These are phyloP conservation scores for Gossypium herbaceum DNA, from an alignment of 345 rosid genomes.

Conservation along the genomic window DNA sequence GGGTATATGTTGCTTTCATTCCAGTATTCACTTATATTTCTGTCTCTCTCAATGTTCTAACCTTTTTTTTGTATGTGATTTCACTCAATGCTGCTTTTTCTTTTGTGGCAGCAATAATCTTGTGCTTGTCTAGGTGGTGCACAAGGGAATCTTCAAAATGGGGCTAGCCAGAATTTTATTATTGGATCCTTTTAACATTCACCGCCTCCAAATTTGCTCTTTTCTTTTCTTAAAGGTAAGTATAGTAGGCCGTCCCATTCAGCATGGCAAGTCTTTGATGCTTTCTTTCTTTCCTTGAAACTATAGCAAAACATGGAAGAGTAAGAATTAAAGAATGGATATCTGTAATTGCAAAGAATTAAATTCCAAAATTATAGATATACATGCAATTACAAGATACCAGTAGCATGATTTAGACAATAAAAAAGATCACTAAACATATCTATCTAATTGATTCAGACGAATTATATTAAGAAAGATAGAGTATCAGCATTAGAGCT, in stretches of 20 bases:
- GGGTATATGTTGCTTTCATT: too few species aligned
- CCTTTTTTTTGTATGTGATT: neutral
- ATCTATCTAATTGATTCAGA: conserved; percentile 15
- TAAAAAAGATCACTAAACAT: conserved; percentile 21
- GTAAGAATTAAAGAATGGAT: neutral
- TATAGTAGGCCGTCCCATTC: neutral
- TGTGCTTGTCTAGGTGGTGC: conserved; percentile 5
- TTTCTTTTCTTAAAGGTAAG: neutral
- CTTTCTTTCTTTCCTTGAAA: neutral
- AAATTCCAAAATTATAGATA: conserved; percentile 16
- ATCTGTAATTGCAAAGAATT: neutral
- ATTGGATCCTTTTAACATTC: neutral
- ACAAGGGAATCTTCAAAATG: neutral
- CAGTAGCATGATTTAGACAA: conserved; percentile 13
- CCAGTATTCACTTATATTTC: too few species aligned
- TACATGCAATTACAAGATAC: conserved; percentile 29
- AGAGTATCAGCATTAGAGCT: conserved; percentile 18
- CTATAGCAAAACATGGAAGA: neutral
- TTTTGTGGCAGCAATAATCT: neutral
- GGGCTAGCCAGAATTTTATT: conserved; percentile 1
- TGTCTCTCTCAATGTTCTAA: too few species aligned
- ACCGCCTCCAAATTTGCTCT: too few species aligned
- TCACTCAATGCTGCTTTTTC: neutral
- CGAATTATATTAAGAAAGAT: conserved; percentile 21
- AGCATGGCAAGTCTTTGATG: neutral